A percentile compares a stretch with the other conserved stretches of the same genome.
Evolutionary conservation across 129 eudicot species (phyloP).

Genomic region (Gnaphalium uliginosum): DNA sequence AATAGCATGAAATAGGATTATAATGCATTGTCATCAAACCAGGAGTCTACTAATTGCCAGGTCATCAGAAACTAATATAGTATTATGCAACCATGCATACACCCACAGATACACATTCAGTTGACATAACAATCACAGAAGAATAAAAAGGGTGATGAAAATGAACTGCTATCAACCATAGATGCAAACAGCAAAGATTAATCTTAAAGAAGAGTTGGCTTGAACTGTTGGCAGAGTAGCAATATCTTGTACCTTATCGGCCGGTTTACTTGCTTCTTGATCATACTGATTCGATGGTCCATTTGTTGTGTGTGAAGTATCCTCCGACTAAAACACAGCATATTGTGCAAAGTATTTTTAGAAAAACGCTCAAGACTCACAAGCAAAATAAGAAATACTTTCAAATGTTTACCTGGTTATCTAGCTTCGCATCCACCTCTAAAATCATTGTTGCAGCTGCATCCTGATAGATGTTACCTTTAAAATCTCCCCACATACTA

Average conservation of each 20-base stretch:
- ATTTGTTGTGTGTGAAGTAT: constrained; percentile 71
- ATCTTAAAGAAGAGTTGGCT: background rate
- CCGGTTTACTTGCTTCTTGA: constrained; percentile 77
- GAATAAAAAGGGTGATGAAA: background rate
- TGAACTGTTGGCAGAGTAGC: constrained; percentile 21
- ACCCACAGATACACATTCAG: background rate
- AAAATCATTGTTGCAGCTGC: constrained; percentile 58
- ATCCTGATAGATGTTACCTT: constrained; percentile 61
- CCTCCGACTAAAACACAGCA: constrained; percentile 62
- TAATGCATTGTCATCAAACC: constrained; percentile 5
- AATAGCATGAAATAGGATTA: background rate
- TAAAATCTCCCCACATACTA: constrained; percentile 90
- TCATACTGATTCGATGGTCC: constrained; percentile 69
- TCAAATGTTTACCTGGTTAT: constrained; percentile 58
- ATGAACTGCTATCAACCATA: too few species aligned
- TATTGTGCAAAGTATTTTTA: constrained; percentile 8
- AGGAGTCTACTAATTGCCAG: background rate
- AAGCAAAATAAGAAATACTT: background rate
- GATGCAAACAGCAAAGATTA: background rate
- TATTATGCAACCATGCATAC: background rate
- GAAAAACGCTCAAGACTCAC: constrained; percentile 3
- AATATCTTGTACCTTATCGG: constrained; percentile 64
- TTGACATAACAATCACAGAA: background rate
- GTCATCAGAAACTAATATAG: constrained; percentile 2
- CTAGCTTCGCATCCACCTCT: constrained; percentile 63